Base-by-base conservation (phyloP, 345 rosid species). In the Brassica carinata region DNA sequence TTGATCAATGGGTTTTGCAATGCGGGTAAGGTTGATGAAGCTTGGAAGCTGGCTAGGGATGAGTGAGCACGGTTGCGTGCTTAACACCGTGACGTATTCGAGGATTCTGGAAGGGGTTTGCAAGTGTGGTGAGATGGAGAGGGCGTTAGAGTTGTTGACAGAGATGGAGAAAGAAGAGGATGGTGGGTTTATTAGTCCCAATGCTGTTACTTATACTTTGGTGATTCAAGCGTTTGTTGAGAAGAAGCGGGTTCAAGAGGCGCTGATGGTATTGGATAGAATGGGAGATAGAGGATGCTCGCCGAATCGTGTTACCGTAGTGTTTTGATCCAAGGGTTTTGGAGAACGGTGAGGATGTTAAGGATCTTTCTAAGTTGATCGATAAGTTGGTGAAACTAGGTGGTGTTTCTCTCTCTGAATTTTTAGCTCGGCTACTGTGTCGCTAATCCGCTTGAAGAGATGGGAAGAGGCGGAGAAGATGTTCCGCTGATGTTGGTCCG, bases 101-200 rank as follows among this genome's bases (percentile, higher is more conserved):
- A 83, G 87, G 27, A 83, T 91, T 82, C 61, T 95, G 19, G 97
- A 93, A 64, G 96, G 98, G 29, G 45, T 88, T 80, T 89, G 86
- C 53, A 83, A 81, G 86, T 79, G 74, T 61, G 96, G 91, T 15
- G 84, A 77, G 69, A 68, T 82, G 73, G 93, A 89, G 70, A 75
- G 68, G 84, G 92, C 86, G 27, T 6, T 91, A 67, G 93, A 88
- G 77, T 77, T 93, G 83, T 83, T 93, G 63, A 83, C 45, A 18
- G 89, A 86, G 67, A 90, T 88, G 98, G 98, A 93, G 88, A 89
- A 87, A 74, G 87, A 81, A 68, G 94, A 84, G 0, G 94, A 83
- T 77, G 84, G 77, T 73, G 82, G 73, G n/a, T 67, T 9, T 8
- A 26, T 10, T 9, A 34, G 80, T 77, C 93, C 98, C 2, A 91